Conservation (phyloP, 2,329 filamentous ascomycete genomes). For the Dothideomycetes sp. region DNA sequence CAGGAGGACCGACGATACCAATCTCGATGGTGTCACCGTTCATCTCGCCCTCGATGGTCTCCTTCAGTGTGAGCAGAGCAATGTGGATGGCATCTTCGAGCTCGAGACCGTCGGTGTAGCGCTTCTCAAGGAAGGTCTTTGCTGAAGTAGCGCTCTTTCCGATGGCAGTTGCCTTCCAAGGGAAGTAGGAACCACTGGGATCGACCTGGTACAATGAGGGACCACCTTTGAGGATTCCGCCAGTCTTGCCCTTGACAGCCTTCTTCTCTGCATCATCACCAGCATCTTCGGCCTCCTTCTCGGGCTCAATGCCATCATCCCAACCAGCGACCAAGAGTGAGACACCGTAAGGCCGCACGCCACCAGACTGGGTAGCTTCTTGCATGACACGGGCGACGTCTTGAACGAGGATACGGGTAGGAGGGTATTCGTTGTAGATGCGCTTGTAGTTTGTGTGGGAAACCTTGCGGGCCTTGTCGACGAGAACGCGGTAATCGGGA, state of each 20-base stretch:
- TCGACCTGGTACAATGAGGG: conserved; percentile 98
- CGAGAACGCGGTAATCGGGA: conserved; percentile 92
- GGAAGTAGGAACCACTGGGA: conserved; percentile 97
- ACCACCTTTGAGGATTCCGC: conserved; percentile 88
- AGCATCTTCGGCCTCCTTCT: conserved; percentile 54
- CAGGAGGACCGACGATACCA: conserved; percentile 90
- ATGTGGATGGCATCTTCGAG: conserved; percentile 98
- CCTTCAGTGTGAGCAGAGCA: conserved; percentile 91
- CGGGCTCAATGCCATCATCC: conserved; percentile 92
- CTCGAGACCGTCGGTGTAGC: conserved; percentile 94
- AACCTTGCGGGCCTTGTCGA: conserved; percentile 96
- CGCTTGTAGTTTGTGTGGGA: conserved; percentile 98
- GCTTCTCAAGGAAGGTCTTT: conserved; percentile 98
- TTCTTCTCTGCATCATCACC: conserved; percentile 52
- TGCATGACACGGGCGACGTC: conserved; percentile 97
- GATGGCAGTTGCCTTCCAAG: conserved; percentile 98
- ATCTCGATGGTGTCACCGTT: conserved; percentile 98
- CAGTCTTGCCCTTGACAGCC: conserved; percentile 76
- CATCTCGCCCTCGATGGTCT: conserved; percentile 99
- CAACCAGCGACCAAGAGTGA: conserved; percentile 92
- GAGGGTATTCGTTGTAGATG: conserved; percentile 99
- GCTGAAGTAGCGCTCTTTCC: conserved; percentile 97
- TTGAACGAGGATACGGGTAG: conserved; percentile 96
- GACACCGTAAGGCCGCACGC: conserved; percentile 94
- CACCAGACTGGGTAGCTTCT: conserved; percentile 95